phyloP scores from a whole-genome alignment of 805 yeast species.

The Teunomyces pallodes region DNA sequence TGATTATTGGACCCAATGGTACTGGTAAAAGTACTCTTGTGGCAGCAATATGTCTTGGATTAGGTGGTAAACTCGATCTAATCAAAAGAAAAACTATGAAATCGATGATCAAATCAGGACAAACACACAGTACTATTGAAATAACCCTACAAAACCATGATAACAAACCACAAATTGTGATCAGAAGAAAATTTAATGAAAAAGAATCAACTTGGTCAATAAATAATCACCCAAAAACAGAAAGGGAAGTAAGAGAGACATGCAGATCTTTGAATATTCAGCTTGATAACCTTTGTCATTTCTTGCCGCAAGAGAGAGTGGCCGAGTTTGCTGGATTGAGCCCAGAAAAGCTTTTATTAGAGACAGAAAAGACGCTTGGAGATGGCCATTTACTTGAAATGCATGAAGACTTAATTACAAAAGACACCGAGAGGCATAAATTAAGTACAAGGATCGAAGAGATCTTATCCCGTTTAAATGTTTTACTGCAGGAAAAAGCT shows the following conservation, averaged over 20 bases:
- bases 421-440: slow-evolving; percentile 42
- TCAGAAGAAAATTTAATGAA: slow-evolving; percentile 46
- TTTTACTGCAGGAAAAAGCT: slow-evolving; percentile 35
- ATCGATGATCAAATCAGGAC: slow-evolving; percentile 74
- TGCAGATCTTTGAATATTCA: slow-evolving; percentile 66
- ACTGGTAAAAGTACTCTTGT: slow-evolving; percentile 92
- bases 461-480: slow-evolving; percentile 25
- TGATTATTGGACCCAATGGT: slow-evolving; percentile 96
- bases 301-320: slow-evolving; percentile 92
- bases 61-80: slow-evolving; percentile 74
- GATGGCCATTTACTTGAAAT: slow-evolving; percentile 51
- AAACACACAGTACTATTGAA: slow-evolving; percentile 44
- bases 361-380: slow-evolving; percentile 80
- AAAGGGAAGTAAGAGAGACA: slow-evolving; percentile 42
- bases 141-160: slow-evolving; percentile 45
- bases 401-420: slow-evolving; percentile 55
- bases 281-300: slow-evolving; percentile 88
- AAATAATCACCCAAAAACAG: slow-evolving; percentile 41
- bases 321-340: slow-evolving; percentile 84
- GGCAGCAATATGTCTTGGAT: slow-evolving; percentile 86
- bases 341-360: slow-evolving; percentile 69
- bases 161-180: slow-evolving; percentile 32
- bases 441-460: slow-evolving; percentile 25
- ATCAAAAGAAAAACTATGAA: slow-evolving; percentile 67
- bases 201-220: slow-evolving; percentile 53